A percentile compares a stretch with the other conserved stretches of the same genome.
These are phyloP conservation scores for Chrysanthemum makinoi DNA, from an alignment of 129 eudicot species.

Conservation along the genomic window DNA sequence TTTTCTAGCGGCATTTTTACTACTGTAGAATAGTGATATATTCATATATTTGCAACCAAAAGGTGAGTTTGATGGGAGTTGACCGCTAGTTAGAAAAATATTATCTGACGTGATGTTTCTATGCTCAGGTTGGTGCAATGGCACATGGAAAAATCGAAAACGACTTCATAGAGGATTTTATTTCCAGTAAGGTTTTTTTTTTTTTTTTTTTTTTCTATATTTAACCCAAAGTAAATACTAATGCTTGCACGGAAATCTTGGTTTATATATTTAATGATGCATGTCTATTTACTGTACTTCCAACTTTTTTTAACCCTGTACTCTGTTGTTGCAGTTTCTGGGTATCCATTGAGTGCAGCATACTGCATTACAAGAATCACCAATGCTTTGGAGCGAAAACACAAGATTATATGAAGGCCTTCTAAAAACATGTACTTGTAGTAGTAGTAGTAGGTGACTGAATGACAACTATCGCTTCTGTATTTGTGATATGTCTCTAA, in stretches of 20 bases:
- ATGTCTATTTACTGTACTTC: background rate
- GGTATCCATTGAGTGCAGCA: conserved; percentile 86
- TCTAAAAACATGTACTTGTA: conserved; percentile 1
- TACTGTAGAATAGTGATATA: background rate
- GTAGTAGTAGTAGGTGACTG: background rate
- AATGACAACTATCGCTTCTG: background rate
- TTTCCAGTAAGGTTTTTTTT: conserved; percentile 95
- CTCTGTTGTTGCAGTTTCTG: conserved; percentile 81
- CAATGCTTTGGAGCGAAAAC: conserved; percentile 54
- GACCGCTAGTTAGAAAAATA: background rate
- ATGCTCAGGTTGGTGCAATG: conserved; percentile 91
- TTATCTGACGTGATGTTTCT: conserved; percentile 8
- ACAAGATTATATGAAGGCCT: conserved; percentile 54
- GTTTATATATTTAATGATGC: background rate
- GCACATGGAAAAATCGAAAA: conserved; percentile 35
- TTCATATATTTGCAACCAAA: background rate
- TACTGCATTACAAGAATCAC: conserved; percentile 41
- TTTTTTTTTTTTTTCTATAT: conserved; percentile 3
- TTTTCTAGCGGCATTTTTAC: background rate
- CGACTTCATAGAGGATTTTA: conserved; percentile 38
- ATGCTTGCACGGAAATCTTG: background rate
- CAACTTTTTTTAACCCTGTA: background rate
- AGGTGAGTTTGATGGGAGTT: conserved; percentile 10
- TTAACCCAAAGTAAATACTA: background rate
- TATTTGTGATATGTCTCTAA: background rate